phyloP scores from a whole-genome alignment of 2,329 filamentous ascomycete genomes.

The Pseudogymnoascus sp. region DNA sequence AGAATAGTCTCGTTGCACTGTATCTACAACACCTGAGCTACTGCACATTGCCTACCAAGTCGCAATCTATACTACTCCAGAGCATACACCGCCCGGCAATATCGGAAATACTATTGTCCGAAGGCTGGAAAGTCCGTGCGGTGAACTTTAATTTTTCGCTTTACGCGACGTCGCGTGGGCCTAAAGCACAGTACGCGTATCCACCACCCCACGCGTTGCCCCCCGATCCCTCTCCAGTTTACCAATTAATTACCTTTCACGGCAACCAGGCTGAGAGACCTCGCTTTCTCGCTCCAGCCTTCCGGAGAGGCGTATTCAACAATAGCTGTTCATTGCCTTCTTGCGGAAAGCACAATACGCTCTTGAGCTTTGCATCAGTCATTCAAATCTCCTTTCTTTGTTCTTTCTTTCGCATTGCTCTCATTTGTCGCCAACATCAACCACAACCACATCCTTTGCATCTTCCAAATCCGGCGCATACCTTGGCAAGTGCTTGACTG shows the following conservation, averaged over 20 bases:
- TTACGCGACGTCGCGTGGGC: background rate
- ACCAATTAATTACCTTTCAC: background rate
- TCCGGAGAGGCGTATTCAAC: background rate
- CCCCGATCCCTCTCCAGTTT: background rate
- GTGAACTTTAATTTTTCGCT: background rate
- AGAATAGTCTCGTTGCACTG: background rate
- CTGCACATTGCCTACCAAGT: background rate
- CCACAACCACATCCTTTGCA: background rate
- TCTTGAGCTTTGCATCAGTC: background rate
- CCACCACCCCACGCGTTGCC: background rate
- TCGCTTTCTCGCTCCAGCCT: conserved; percentile 3
- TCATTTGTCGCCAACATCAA: background rate
- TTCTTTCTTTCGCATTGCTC: background rate
- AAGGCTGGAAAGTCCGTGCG: background rate
- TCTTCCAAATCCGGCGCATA: conserved; percentile 4
- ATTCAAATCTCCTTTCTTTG: background rate
- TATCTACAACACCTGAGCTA: background rate
- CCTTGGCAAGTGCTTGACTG: background rate
- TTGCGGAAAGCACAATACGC: background rate
- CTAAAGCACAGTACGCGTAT: background rate
- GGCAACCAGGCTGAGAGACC: background rate
- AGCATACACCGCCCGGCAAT: too few relatives aligned
- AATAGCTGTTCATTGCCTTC: background rate
- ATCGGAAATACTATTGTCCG: background rate
- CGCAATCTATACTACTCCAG: background rate